Base-by-base conservation (phyloP, 148 eudicot species). In the Silene latifolia region DNA sequence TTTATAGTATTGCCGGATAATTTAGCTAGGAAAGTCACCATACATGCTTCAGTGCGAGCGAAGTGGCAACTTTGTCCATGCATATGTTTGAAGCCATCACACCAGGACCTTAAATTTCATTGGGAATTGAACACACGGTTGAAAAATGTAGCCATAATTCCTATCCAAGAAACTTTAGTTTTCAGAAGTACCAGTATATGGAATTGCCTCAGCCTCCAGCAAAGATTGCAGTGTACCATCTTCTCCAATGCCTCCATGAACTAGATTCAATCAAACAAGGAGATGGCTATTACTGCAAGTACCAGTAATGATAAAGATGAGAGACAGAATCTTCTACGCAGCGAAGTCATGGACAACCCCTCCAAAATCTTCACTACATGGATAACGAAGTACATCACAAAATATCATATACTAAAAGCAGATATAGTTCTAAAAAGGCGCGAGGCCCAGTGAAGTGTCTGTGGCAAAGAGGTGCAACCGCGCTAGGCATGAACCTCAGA, bases 241-340 rank as follows among this genome's bases (percentile, higher is more conserved):
- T 87, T 93, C 98, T 13, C 98, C 98, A 79, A 91, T 91, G 73
- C 97, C 93, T 82, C 98, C 98, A 85, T 93, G 98, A 78, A 91
- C 98, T 93, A 66, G 7, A 67, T 19, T 42, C 44, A 65, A 67
- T 72, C 76, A 79, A 29, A 69, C n/a, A 7, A 21, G 35, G 32
- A 14, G 57, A 75, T 20, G 19, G 47, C n/a, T 0, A 75, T 29
- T 13, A 56, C 35, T 64, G 27, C 44, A 29, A 39, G 20, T 15
- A 7, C 3, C 24, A 23, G 23, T 23, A 10, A 64, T 63, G 35
- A 63, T 3, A 32, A 63, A 23, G 65, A 24, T 62, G 17, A 62
- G 8, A 5, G 65, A 32, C 35, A 62, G 65, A 62, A 18, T 18
- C 4, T 3, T 66, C 69, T 17, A 39, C 8, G 9, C 44, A 39